Percentiles rank a stretch among this genome's conserved stretches.
Evolutionary conservation across 176 grass and related monocot genomes (phyloP).

Genomic region (Chloris gayana): DNA sequence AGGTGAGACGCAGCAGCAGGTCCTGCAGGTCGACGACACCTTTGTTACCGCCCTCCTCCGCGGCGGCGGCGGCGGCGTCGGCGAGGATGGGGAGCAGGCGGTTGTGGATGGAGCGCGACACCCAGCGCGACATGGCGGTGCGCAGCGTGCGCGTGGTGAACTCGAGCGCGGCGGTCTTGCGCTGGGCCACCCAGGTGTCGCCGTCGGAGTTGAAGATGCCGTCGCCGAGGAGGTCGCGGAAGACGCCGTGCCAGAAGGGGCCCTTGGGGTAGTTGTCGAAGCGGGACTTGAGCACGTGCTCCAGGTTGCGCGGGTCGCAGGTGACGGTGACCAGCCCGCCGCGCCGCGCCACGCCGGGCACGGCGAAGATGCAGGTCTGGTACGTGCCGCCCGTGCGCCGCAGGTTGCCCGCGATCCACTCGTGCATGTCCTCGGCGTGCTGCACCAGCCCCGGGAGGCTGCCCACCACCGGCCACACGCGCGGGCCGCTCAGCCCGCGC

Average conservation of each 20-base stretch:
- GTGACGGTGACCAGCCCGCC: constrained; percentile 80
- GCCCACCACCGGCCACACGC: constrained; percentile 83
- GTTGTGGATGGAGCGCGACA: constrained; percentile 79
- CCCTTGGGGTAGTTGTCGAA: constrained; percentile 99
- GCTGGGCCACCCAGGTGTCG: constrained; percentile 84
- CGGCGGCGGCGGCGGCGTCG: constrained; percentile 49
- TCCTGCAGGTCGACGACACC: constrained; percentile 77
- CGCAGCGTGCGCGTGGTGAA: constrained; percentile 91
- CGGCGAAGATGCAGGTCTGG: constrained; percentile 90
- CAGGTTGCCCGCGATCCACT: constrained; percentile 91
- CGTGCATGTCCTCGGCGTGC: constrained; percentile 88
- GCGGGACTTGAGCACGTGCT: constrained; percentile 84
- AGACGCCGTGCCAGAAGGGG: constrained; percentile 89
- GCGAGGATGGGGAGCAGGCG: constrained; percentile 71
- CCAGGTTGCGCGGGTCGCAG: constrained; percentile 83
- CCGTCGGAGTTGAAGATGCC: constrained; percentile 99
- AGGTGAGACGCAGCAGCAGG: constrained; percentile 88
- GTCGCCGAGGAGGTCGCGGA: constrained; percentile 83
- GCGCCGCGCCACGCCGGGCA: constrained; percentile 62
- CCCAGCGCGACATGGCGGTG: constrained; percentile 89
- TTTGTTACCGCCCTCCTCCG: background rate
- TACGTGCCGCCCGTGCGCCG: constrained; percentile 62
- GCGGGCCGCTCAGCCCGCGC: constrained; percentile 56
- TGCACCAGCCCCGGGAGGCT: constrained; percentile 81
- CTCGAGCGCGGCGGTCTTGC: constrained; percentile 95